Base-by-base conservation (phyloP, 2,329 filamentous ascomycete genomes). In the Aureobasidium namibiae region DNA sequence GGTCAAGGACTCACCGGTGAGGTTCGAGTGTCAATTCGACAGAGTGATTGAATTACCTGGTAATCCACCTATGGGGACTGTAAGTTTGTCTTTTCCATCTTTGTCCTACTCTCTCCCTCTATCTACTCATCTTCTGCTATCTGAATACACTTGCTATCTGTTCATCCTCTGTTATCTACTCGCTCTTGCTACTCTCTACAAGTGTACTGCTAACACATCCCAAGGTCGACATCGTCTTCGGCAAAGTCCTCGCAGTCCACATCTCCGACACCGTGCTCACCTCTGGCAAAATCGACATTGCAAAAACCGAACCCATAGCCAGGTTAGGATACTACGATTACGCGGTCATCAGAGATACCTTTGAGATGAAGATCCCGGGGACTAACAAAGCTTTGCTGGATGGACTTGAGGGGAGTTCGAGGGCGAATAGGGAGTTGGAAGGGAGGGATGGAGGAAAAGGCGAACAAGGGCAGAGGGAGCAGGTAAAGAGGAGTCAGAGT, bases 291-390 rank as follows among this genome's bases (percentile, higher is more conserved):
- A 66, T 85, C 39, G 82, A 85, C 73, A 68, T 85, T 1, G 68
- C 65, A 2, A 84, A 83, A 70, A 82, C 79, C 23, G 72, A 76
- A 70, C 82, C 82, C 4, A 84, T 85, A 69, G 83, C 82, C 7
- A 70, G 83, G 26, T 83, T 78, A 65, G 82, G 82, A 16, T 85
- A 85, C 67, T 81, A 79, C 65, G 74, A 84, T 67, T 85, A 85
- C 70, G 73, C 78, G 1, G 79, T 81, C 11, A 73, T 85, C 2
- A 71, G 72, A 54, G 76, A 81, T 23, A 78, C 79, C 1, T 85
- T 85, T 69, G 81, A 85, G 50, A 85, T 85, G 82, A 68, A 67
- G 5, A 68, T 72, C 29, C 70, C 70, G 1, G 70, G 70, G 0
- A 39, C 39, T 7, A 46, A 59, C 4, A 69, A 72, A 65, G 65